phyloP scores from a whole-genome alignment of 257 asterid species.

The Fraxinus excelsior region DNA sequence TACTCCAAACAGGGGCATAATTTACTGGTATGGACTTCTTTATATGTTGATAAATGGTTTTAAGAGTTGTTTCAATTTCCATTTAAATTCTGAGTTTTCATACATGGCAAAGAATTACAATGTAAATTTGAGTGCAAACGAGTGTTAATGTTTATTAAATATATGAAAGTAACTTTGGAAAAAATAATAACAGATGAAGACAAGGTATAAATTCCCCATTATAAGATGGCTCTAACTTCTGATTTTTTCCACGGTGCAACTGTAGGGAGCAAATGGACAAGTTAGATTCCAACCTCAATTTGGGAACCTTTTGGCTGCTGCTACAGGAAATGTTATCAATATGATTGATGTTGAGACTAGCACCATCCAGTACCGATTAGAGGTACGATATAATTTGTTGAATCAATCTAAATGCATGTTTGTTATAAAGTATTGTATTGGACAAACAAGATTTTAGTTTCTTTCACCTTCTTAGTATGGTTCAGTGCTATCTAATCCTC shows the following conservation, averaged over 20 bases:
- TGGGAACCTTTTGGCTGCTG: conserved; percentile 45
- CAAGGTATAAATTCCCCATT: neutral
- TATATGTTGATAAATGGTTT: neutral
- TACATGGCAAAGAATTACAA: neutral
- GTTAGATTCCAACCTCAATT: conserved; percentile 50
- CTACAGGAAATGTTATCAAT: conserved; percentile 41
- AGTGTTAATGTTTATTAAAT: neutral
- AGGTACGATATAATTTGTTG: conserved; percentile 29
- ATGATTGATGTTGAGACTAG: conserved; percentile 45
- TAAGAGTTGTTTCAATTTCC: neutral
- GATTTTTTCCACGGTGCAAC: conserved; percentile 12
- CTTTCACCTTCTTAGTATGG: too few species aligned
- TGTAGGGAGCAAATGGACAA: conserved; percentile 47
- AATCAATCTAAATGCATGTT: neutral
- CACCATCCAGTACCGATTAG: conserved; percentile 22
- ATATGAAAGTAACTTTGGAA: neutral
- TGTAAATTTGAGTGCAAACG: neutral
- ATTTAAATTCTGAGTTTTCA: neutral
- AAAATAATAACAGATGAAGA: neutral
- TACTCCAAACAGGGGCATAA: too few species aligned
- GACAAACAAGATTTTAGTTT: neutral
- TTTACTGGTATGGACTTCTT: conserved; percentile 5
- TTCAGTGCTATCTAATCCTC: neutral
- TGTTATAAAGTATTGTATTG: neutral
- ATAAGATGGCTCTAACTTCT: conserved; percentile 6